phyloP scores from a whole-genome alignment of 2,329 filamentous ascomycete species.

The Fusarium sp. region DNA sequence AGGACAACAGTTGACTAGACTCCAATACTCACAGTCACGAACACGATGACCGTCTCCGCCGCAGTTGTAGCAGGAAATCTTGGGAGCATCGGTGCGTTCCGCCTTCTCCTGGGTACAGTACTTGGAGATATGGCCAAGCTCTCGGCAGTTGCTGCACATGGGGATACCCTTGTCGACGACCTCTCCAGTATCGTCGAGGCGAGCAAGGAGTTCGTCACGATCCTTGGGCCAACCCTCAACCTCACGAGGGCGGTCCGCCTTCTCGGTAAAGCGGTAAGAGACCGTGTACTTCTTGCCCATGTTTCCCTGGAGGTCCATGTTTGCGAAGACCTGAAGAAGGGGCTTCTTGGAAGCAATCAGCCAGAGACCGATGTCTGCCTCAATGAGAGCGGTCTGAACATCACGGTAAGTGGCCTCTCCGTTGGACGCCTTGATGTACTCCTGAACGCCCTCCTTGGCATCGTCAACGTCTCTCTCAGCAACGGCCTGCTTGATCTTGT shows the following conservation, averaged over 20 bases:
- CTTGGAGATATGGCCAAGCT: constrained; percentile 73
- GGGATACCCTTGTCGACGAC: constrained; percentile 69
- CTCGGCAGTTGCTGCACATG: constrained; percentile 73
- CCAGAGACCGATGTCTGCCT: constrained; percentile 65
- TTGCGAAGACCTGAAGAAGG: constrained; percentile 69
- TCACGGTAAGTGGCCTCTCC: constrained; percentile 69
- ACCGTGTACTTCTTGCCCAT: constrained; percentile 73
- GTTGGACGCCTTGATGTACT: constrained; percentile 70
- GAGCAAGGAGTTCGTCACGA: constrained; percentile 69
- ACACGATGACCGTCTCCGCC: constrained; percentile 72
- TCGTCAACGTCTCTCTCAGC: constrained; percentile 70
- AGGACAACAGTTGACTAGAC: neutral
- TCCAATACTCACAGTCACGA: constrained; percentile 72
- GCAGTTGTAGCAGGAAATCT: constrained; percentile 75
- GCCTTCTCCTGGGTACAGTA: constrained; percentile 69
- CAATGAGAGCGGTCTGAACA: constrained; percentile 71
- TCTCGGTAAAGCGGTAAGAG: constrained; percentile 70
- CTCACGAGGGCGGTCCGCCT: constrained; percentile 70
- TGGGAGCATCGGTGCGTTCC: constrained; percentile 58
- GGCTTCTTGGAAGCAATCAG: constrained; percentile 73
- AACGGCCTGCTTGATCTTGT: constrained; percentile 64
- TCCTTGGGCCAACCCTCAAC: constrained; percentile 69
- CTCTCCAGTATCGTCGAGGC: constrained; percentile 75
- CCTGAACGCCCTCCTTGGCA: constrained; percentile 68
- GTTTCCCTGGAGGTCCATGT: constrained; percentile 79